These are phyloP conservation scores for Puccinia novopanici DNA, from an alignment of 1,284 basidiomycete species.

Conservation along the genomic window DNA sequence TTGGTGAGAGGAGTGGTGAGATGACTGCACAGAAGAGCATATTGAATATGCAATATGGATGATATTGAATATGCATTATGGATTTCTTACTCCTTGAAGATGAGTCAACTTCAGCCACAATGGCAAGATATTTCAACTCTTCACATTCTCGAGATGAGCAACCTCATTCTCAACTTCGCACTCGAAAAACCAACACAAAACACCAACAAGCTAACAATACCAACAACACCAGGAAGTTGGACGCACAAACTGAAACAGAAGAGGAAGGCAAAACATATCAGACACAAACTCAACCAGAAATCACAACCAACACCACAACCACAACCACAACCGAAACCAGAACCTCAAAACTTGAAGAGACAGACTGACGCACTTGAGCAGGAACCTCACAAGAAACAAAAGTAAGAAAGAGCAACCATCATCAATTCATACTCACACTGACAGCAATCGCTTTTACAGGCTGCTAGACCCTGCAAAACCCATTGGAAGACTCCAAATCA, in stretches of 20 bases:
- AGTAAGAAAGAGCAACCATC: not conserved
- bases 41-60: no score
- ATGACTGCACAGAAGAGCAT: no score
- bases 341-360: slow-evolving; percentile 20
- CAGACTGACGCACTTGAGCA: no score
- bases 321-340: not conserved
- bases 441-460: not conserved
- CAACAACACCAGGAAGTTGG: slow-evolving; percentile 30
- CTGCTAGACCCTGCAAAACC: not conserved
- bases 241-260: slow-evolving; percentile 43
- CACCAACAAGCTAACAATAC: not conserved
- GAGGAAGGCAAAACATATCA: slow-evolving; percentile 21
- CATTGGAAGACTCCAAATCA: slow-evolving; percentile 18
- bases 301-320: not conserved
- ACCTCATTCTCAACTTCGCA: slow-evolving; percentile 36
- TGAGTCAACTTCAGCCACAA: no score
- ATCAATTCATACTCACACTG: no score
- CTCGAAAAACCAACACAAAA: not conserved
- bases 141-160: not conserved
- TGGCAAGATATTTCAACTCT: not conserved
- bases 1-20: no score
- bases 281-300: not conserved
- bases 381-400: slow-evolving; percentile 34
- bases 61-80: no score
- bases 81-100: no score